These are phyloP conservation scores for Sinapis alba DNA, from an alignment of 441 rosid species.

Conservation along the genomic window DNA sequence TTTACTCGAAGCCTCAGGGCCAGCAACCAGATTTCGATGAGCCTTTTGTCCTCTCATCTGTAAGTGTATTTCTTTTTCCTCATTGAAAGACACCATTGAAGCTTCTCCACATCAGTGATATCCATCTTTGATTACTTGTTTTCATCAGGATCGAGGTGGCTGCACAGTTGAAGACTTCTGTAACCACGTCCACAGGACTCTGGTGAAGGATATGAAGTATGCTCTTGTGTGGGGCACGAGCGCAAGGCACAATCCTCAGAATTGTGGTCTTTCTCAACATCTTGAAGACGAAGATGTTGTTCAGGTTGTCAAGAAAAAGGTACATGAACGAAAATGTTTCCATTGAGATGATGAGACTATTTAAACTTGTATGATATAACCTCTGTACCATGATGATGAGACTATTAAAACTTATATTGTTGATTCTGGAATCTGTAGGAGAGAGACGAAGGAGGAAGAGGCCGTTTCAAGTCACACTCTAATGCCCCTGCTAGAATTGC, in stretches of 20 bases:
- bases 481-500: constrained; percentile 87
- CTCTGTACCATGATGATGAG: background rate
- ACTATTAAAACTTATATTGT: background rate
- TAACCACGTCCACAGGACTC: constrained; percentile 92
- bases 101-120: too few species aligned
- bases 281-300: constrained; percentile 97
- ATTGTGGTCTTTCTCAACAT: constrained; percentile 83
- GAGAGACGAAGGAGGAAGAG: constrained; percentile 93
- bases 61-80: constrained; percentile 54
- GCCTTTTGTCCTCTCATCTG: constrained; percentile 90
- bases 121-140: too few species aligned
- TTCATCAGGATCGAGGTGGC: constrained; percentile 88
- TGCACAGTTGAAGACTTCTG: constrained; percentile 95
- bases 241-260: constrained; percentile 92
- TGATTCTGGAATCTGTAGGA: constrained; percentile 51
- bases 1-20: constrained; percentile 97
- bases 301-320: constrained; percentile 99
- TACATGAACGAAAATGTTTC: constrained; percentile 10
- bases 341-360: too few species aligned
- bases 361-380: background rate
- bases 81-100: too few species aligned
- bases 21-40: constrained; percentile 97
- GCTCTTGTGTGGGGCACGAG: constrained; percentile 96
- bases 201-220: constrained; percentile 92
- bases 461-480: constrained; percentile 94